Evolutionary conservation across 164 flowering plant species (phyloP).

Genomic region (Santalum album): DNA sequence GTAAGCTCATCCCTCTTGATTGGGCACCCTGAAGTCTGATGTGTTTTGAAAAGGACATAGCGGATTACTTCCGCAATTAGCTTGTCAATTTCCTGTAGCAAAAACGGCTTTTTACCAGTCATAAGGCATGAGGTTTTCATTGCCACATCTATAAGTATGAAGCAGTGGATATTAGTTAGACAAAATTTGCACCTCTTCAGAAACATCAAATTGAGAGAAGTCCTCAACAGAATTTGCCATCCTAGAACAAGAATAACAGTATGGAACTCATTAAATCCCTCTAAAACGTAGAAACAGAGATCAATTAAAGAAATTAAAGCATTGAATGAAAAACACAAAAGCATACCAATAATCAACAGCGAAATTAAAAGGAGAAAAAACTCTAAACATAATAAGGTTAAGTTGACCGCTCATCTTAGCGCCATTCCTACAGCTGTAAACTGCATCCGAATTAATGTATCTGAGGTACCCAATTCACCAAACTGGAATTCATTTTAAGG

Average conservation of each 20-base stretch:
- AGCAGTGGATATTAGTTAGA: neutral
- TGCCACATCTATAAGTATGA: neutral
- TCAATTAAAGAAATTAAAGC: too few species aligned
- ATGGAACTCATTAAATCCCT: neutral
- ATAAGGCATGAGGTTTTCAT: neutral
- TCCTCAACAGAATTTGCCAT: conserved; percentile 26
- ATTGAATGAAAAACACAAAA: too few species aligned
- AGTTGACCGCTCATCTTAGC: too few species aligned
- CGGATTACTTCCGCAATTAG: conserved; percentile 84
- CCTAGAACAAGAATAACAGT: neutral
- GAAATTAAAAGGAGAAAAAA: too few species aligned
- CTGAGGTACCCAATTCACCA: too few species aligned
- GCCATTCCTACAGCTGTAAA: too few species aligned
- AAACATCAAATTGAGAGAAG: conserved; percentile 47
- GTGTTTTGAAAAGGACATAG: conserved; percentile 72
- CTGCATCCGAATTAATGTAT: too few species aligned
- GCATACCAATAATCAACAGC: too few species aligned
- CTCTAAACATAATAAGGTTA: too few species aligned
- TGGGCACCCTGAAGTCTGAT: conserved; percentile 80
- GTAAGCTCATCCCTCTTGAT: conserved; percentile 89
- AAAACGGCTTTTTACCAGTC: neutral
- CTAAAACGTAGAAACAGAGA: too few species aligned
- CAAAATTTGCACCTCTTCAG: conserved; percentile 42
- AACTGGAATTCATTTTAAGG: too few species aligned
- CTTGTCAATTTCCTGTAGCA: conserved; percentile 72